These are phyloP conservation scores for Colletotrichum lini DNA, from an alignment of 2,329 filamentous ascomycete genomes.

Conservation along the genomic window DNA sequence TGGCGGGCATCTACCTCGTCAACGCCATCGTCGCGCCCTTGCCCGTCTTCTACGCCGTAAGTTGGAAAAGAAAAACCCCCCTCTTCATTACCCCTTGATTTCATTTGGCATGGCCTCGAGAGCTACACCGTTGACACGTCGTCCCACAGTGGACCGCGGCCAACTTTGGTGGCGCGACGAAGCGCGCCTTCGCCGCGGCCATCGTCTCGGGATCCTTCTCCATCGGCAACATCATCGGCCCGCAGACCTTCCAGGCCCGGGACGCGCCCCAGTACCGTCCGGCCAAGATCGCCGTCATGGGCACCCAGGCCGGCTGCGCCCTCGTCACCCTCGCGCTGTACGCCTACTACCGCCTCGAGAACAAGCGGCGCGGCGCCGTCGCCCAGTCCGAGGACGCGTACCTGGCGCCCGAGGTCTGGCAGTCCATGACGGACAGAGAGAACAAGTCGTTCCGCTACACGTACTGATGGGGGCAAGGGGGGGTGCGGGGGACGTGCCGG, in stretches of 20 bases:
- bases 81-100: no score
- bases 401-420: slow-evolving; percentile 60
- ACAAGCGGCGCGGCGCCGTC: slow-evolving; percentile 53
- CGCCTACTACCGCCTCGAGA: slow-evolving; percentile 65
- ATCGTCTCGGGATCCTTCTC: slow-evolving; percentile 66
- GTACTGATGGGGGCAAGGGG: slow-evolving; percentile 51
- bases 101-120: no score
- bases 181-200: slow-evolving; percentile 65
- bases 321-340: slow-evolving; percentile 60
- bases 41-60: slow-evolving; percentile 61
- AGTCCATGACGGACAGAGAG: slow-evolving; percentile 68
- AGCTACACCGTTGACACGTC: slow-evolving; percentile 18
- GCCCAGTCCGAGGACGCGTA: slow-evolving; percentile 57
- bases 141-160: slow-evolving; percentile 60
- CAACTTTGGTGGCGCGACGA: slow-evolving; percentile 67
- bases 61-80: neutral
- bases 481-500: no score
- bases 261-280: slow-evolving; percentile 68
- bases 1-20: slow-evolving; percentile 66
- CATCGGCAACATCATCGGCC: slow-evolving; percentile 70
- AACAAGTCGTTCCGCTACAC: slow-evolving; percentile 71
- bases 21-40: slow-evolving; percentile 64
- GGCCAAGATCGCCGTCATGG: slow-evolving; percentile 69
- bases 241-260: slow-evolving; percentile 67
- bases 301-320: slow-evolving; percentile 61